phyloP scores from a whole-genome alignment of 495 filamentous ascomycete species.

The Penicillium verhagenii region DNA sequence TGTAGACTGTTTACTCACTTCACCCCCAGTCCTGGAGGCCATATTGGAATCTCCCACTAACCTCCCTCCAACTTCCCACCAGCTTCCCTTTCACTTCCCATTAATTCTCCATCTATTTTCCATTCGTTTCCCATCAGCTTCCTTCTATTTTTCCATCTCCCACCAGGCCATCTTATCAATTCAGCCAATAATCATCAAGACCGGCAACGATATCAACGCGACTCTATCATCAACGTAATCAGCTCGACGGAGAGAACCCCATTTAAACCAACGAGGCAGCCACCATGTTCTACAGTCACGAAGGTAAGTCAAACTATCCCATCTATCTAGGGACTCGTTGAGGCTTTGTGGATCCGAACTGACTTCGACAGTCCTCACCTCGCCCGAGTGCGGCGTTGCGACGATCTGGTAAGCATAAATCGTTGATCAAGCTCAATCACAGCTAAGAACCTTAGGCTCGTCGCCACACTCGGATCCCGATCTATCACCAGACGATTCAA shows the following conservation, averaged over 20 bases:
- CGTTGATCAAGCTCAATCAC: neutral
- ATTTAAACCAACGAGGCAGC: neutral
- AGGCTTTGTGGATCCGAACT: constrained; percentile 4
- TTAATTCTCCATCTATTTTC: neutral
- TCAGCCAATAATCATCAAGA: neutral
- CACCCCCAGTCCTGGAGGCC: too few relatives aligned
- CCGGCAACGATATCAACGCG: neutral
- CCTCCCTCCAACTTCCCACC: neutral
- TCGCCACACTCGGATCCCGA: constrained; percentile 82
- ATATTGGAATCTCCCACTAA: neutral
- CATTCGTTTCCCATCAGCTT: neutral
- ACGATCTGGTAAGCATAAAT: constrained; percentile 72
- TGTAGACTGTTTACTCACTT: too few relatives aligned
- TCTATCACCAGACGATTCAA: constrained; percentile 72
- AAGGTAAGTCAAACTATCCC: constrained; percentile 56
- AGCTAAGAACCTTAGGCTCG: constrained; percentile 59
- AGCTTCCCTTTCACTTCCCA: neutral
- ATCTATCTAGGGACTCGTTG: neutral
- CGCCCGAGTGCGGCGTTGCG: constrained; percentile 83
- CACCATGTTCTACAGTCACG: constrained; percentile 90
- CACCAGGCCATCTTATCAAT: too few relatives aligned
- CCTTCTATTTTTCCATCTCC: too few relatives aligned
- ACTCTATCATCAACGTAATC: too few relatives aligned
- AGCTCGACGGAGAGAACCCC: neutral
- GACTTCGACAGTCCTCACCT: constrained; percentile 71